Conservation (phyloP, 441 rosid species). For the Erodium chrysanthum region DNA sequence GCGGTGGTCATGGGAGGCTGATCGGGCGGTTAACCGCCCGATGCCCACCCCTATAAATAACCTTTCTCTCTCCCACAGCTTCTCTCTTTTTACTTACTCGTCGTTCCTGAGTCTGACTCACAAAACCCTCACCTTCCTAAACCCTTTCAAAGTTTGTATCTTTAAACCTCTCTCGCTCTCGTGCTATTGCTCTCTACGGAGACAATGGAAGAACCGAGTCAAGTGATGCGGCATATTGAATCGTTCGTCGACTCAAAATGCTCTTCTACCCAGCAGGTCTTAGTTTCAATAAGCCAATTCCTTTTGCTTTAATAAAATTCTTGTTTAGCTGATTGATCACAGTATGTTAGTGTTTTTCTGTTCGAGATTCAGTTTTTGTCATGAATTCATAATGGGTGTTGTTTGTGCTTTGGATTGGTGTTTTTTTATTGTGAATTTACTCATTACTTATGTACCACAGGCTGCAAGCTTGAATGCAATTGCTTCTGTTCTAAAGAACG, state of each 20-base stretch:
- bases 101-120: too few species aligned
- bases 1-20: too few species aligned
- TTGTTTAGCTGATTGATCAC: not conserved
- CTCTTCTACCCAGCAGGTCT: conserved; percentile 56
- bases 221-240: conserved; percentile 53
- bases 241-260: conserved; percentile 52
- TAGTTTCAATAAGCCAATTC: not conserved
- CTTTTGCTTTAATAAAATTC: not conserved
- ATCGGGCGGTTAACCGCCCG: too few species aligned
- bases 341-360: not conserved
- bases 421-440: not conserved
- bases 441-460: conserved; percentile 27
- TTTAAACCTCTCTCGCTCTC: not conserved
- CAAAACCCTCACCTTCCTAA: conserved; percentile 14
- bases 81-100: too few species aligned
- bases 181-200: not conserved
- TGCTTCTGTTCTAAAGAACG: conserved; percentile 50
- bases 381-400: not conserved
- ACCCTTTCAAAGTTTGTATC: not conserved
- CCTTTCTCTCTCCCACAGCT: too few species aligned
- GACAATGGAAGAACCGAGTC: conserved; percentile 37
- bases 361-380: not conserved
- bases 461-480: conserved; percentile 51
- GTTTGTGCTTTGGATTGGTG: conserved; percentile 2
- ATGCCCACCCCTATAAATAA: too few species aligned